phyloP scores from a whole-genome alignment of 208 protist genomes.

The Trypanosoma scelopori region DNA sequence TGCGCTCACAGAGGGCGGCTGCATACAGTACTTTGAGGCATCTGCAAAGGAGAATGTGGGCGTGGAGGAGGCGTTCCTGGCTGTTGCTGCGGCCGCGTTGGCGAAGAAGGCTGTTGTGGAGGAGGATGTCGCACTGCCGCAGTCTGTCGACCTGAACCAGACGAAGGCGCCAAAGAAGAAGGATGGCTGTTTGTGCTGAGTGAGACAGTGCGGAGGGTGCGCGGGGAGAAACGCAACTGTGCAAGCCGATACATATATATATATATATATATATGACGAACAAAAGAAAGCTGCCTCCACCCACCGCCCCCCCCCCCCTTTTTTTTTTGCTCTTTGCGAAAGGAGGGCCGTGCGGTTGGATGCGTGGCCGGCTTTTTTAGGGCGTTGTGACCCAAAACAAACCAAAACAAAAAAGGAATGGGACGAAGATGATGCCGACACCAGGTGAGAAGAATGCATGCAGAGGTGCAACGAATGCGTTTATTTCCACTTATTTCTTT shows the following conservation, averaged over 20 bases:
- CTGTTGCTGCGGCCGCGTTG: slow-evolving; percentile 71
- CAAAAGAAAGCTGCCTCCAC: too few relatives aligned
- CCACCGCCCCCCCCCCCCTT: too few relatives aligned
- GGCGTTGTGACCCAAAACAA: too few relatives aligned
- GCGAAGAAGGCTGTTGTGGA: slow-evolving; percentile 65
- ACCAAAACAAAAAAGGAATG: too few relatives aligned
- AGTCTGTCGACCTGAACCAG: slow-evolving; percentile 70
- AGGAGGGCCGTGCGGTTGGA: not conserved
- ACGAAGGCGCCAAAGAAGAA: slow-evolving; percentile 22
- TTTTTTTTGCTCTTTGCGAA: not conserved
- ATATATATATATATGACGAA: too few relatives aligned
- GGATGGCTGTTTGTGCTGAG: slow-evolving; percentile 28
- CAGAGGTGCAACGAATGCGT: too few relatives aligned
- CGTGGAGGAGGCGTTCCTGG: slow-evolving; percentile 98
- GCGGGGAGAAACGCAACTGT: too few relatives aligned
- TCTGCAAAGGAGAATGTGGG: slow-evolving; percentile 98
- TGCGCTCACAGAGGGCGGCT: slow-evolving; percentile 9
- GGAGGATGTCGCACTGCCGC: slow-evolving; percentile 50
- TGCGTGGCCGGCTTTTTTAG: not conserved
- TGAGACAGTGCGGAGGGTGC: slow-evolving; percentile 15
- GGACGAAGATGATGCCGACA: too few relatives aligned
- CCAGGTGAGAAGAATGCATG: too few relatives aligned
- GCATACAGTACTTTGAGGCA: slow-evolving; percentile 98
- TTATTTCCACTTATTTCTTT: too few relatives aligned
- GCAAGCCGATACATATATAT: too few relatives aligned